Conservation (phyloP, 495 filamentous ascomycete species). For the Acidomyces sp. region DNA sequence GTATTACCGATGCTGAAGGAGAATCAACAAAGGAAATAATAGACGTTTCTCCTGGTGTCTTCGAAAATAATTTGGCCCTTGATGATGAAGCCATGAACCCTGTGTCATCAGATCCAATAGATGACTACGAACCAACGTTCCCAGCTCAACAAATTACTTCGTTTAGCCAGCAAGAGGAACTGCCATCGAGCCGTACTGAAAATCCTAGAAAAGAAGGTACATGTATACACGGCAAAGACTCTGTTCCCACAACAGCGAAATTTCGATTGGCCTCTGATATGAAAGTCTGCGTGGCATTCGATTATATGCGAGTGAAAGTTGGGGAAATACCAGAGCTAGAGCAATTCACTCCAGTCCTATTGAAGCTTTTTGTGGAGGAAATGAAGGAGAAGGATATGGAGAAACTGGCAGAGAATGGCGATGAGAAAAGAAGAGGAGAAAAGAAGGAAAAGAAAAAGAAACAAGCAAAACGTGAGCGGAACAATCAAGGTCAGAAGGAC, state of each 20-base stretch:
- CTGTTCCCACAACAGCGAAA: constrained; percentile 4
- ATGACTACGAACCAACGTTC: constrained; percentile 5
- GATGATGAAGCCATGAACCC: constrained; percentile 3
- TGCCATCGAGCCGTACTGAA: background rate
- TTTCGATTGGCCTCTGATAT: constrained; percentile 25
- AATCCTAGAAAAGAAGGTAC: too few species aligned
- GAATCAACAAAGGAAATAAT: constrained; percentile 4
- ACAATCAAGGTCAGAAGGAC: too few species aligned
- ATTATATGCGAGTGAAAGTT: constrained; percentile 73
- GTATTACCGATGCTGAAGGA: constrained; percentile 13
- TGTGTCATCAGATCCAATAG: background rate
- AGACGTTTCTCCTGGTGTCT: background rate
- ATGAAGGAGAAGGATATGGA: constrained; percentile 20
- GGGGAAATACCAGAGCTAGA: constrained; percentile 68
- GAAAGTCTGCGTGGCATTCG: constrained; percentile 70
- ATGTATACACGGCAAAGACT: too few species aligned
- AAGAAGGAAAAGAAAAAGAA: constrained; percentile 17
- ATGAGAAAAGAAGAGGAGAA: constrained; percentile 9
- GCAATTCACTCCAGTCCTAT: constrained; percentile 57
- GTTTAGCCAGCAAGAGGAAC: background rate
- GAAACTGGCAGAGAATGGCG: constrained; percentile 8
- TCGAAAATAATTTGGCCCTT: background rate
- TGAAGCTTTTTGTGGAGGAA: constrained; percentile 46
- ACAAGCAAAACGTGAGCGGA: too few species aligned
- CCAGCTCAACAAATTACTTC: constrained; percentile 4